These are phyloP conservation scores for Neopestalotiopsis sp. DNA, from an alignment of 2,329 filamentous ascomycete species.

Conservation along the genomic window DNA sequence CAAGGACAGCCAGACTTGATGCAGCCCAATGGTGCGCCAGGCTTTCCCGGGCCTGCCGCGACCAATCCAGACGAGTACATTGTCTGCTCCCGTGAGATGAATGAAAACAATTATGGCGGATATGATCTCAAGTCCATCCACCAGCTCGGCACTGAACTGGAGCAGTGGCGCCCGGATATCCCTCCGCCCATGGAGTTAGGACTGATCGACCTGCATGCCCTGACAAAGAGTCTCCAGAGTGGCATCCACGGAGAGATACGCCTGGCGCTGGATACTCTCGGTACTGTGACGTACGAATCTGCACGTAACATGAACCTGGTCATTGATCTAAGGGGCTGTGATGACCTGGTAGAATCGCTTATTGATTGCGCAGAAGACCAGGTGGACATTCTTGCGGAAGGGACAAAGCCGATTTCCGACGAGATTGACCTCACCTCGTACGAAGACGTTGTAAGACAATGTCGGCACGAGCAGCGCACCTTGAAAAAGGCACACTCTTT, in stretches of 20 bases:
- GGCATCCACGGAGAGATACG: slow-evolving; percentile 91
- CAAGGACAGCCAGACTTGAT: slow-evolving; percentile 37
- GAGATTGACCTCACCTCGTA: slow-evolving; percentile 84
- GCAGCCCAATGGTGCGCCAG: slow-evolving; percentile 30
- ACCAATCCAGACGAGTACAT: slow-evolving; percentile 59
- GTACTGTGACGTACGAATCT: slow-evolving; percentile 67
- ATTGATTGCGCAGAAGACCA: slow-evolving; percentile 92
- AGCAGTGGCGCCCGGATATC: slow-evolving; percentile 73
- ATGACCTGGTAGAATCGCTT: slow-evolving; percentile 86
- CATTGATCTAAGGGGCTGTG: slow-evolving; percentile 73
- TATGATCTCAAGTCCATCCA: slow-evolving; percentile 70
- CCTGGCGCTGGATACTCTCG: slow-evolving; percentile 84
- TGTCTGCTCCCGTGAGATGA: slow-evolving; percentile 56
- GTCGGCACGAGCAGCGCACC: slow-evolving; percentile 73
- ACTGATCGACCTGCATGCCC: slow-evolving; percentile 85
- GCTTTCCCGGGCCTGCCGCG: slow-evolving; percentile 41
- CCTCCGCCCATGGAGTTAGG: slow-evolving; percentile 81
- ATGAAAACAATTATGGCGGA: slow-evolving; percentile 69
- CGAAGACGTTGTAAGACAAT: slow-evolving; percentile 85
- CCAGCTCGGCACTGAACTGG: slow-evolving; percentile 70
- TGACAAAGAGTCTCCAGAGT: slow-evolving; percentile 88
- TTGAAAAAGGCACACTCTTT: slow-evolving; percentile 76
- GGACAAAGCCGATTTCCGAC: slow-evolving; percentile 85
- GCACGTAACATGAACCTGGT: slow-evolving; percentile 68
- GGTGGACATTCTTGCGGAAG: slow-evolving; percentile 81